Evolutionary conservation across 1,284 basidiomycete species (phyloP).

Genomic region (Spongispora temasekensis): DNA sequence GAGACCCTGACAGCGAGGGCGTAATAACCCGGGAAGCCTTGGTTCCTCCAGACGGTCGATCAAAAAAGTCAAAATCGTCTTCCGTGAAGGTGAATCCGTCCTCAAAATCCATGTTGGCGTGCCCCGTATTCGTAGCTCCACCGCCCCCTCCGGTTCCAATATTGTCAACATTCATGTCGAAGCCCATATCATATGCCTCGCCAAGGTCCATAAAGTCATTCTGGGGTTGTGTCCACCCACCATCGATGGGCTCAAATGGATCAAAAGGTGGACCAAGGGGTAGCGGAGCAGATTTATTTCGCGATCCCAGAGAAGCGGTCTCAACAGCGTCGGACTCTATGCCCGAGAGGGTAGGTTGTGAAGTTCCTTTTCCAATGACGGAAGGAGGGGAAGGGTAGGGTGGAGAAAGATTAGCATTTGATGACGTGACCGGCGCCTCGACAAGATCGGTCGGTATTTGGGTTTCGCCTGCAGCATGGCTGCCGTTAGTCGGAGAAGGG

Average conservation of each 20-base stretch:
- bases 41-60: slow-evolving; percentile 43
- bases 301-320: slow-evolving; percentile 11
- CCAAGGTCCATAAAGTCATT: slow-evolving; percentile 47
- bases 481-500: slow-evolving; percentile 18
- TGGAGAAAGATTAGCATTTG: slow-evolving; percentile 27
- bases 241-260: slow-evolving; percentile 43
- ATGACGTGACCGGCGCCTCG: slow-evolving; percentile 15
- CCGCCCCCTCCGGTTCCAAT: slow-evolving; percentile 35
- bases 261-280: slow-evolving; percentile 30
- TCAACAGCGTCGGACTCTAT: slow-evolving; percentile 11
- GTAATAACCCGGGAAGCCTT: slow-evolving; percentile 15
- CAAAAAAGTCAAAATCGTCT: slow-evolving; percentile 79
- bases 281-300: slow-evolving; percentile 16
- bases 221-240: slow-evolving; percentile 44
- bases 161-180: slow-evolving; percentile 47
- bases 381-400: slow-evolving; percentile 62
- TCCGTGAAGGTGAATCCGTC: slow-evolving; percentile 76
- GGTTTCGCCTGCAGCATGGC: slow-evolving; percentile 23
- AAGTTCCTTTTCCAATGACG: slow-evolving; percentile 31
- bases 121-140: slow-evolving; percentile 29
- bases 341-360: slow-evolving; percentile 29
- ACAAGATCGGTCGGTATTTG: slow-evolving; percentile 12
- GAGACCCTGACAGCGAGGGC: slow-evolving; percentile 16
- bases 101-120: slow-evolving; percentile 52
- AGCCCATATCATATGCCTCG: slow-evolving; percentile 46